Evolutionary conservation across 306 rosid genomes (phyloP), one percentile per base, ranked within the genome.

Genomic region (Mimosa bimucronata): DNA sequence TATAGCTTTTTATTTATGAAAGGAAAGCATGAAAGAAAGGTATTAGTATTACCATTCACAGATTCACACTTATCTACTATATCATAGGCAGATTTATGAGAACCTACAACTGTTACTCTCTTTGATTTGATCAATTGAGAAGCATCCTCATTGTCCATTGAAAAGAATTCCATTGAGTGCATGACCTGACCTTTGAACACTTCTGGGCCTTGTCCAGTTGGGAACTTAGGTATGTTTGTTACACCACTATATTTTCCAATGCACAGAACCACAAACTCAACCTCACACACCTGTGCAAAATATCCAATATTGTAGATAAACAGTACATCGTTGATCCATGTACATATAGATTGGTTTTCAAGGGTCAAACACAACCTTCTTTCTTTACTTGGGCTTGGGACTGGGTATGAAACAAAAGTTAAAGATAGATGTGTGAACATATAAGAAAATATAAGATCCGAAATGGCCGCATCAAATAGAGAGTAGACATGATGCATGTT

Each of bases 211-310:
- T 82, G 69, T 75, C 85, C 87, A 0, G 68, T 25, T 4, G 90
- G 77, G 29, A 85, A 87, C 73, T 85, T 65, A 14, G 92, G 94
- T 60, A 90, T 78, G 53, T 88, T 82, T 19, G 92, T 91, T 7
- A 85, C 57, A 7, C 87, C 94, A 76, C 88, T 84, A 41, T 74
- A 87, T 79, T 79, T 83, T 37, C 92, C 94, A 66, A 87, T 66
- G 82, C 91, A 87, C 8, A 88, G 80, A 45, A 88, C 67, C n/a
- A 90, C 90, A 86, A 90, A 90, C 76, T 88, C 89, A 28, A 81
- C 82, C 58, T 64, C 60, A 38, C 80, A 68, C 23, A 81, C 89
- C 92, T 90, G 77, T 9, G 3, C 7, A 40, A 68, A 40, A n/a
- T 12, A 53, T 7, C 60, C 60, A n/a, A 50, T 5, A 50, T 50